A percentile compares a stretch with the other conserved stretches of the same genome.
Conservation (phyloP, 441 rosid species). For the Adansonia grandidieri region DNA sequence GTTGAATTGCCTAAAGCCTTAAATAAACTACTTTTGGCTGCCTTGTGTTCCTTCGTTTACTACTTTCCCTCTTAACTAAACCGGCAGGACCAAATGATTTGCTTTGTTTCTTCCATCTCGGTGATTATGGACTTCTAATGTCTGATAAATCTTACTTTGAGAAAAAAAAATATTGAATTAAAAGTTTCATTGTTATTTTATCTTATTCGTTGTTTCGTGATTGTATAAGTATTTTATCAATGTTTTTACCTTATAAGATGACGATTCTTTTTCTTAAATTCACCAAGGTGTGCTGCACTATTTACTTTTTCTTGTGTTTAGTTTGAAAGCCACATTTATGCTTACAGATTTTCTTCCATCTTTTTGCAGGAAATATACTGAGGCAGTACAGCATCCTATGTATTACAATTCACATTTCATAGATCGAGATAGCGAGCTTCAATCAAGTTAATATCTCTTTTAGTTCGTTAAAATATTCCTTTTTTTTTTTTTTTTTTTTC, state of each 20-base stretch:
- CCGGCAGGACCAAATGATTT: neutral
- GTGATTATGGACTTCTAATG: neutral
- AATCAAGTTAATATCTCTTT: slow-evolving; percentile 40
- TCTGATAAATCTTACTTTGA: neutral
- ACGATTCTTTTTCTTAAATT: neutral
- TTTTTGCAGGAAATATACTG: slow-evolving; percentile 50
- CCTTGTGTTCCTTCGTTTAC: neutral
- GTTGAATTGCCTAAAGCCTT: neutral
- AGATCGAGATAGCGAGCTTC: slow-evolving; percentile 65
- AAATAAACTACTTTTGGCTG: neutral
- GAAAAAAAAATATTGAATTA: neutral
- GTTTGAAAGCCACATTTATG: neutral
- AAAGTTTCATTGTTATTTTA: neutral
- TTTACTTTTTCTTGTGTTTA: neutral
- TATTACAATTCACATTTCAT: slow-evolving; percentile 44
- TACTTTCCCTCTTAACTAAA: neutral
- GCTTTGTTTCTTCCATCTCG: neutral
- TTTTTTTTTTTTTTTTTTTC: too few species aligned
- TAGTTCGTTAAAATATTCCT: neutral
- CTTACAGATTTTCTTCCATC: neutral
- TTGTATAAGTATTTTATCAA: neutral
- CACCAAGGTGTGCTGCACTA: neutral
- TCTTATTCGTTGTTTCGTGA: neutral
- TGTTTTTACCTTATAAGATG: neutral
- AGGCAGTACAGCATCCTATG: slow-evolving; percentile 55